Evolutionary conservation across 2,329 filamentous ascomycete species (phyloP).

Genomic region (Acrocalymma vagum): DNA sequence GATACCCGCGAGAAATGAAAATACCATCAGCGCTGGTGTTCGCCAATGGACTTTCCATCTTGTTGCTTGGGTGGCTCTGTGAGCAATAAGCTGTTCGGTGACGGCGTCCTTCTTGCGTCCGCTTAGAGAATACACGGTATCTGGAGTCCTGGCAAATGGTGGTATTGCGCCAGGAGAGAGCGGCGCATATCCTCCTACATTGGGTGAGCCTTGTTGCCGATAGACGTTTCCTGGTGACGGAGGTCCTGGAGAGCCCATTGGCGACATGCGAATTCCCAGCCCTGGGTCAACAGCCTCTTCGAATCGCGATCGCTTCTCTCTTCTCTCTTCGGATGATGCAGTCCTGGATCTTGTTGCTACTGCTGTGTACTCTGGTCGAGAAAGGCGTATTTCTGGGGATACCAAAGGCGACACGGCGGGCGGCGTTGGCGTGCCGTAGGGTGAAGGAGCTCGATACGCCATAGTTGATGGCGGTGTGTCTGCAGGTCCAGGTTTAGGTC

Average conservation of each 20-base stretch:
- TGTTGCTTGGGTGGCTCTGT: slow-evolving; percentile 39
- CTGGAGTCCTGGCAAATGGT: slow-evolving; percentile 26
- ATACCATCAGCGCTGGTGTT: slow-evolving; percentile 33
- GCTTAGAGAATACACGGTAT: slow-evolving; percentile 27
- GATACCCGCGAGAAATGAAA: slow-evolving; percentile 37
- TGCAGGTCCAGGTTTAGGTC: too few species aligned
- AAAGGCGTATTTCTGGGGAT: slow-evolving; percentile 25
- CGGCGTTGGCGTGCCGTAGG: too few species aligned
- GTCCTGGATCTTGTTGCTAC: slow-evolving; percentile 25
- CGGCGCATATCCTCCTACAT: slow-evolving; percentile 26
- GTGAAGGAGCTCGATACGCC: too few species aligned
- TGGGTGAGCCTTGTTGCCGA: slow-evolving; percentile 21
- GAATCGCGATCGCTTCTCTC: slow-evolving; percentile 24
- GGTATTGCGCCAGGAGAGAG: slow-evolving; percentile 19
- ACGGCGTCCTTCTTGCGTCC: slow-evolving; percentile 37
- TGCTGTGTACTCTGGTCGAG: slow-evolving; percentile 23
- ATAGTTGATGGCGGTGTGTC: too few species aligned
- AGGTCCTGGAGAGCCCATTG: slow-evolving; percentile 27
- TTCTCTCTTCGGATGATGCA: slow-evolving; percentile 15
- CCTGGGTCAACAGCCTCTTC: slow-evolving; percentile 27
- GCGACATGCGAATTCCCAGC: slow-evolving; percentile 37
- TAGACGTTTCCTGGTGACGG: slow-evolving; percentile 31
- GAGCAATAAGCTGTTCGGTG: slow-evolving; percentile 40
- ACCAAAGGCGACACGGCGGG: slow-evolving; percentile 22
- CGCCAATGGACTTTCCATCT: slow-evolving; percentile 49